Conservation (phyloP, 2,329 filamentous ascomycete genomes). For the Penicillium brevicompactum region DNA sequence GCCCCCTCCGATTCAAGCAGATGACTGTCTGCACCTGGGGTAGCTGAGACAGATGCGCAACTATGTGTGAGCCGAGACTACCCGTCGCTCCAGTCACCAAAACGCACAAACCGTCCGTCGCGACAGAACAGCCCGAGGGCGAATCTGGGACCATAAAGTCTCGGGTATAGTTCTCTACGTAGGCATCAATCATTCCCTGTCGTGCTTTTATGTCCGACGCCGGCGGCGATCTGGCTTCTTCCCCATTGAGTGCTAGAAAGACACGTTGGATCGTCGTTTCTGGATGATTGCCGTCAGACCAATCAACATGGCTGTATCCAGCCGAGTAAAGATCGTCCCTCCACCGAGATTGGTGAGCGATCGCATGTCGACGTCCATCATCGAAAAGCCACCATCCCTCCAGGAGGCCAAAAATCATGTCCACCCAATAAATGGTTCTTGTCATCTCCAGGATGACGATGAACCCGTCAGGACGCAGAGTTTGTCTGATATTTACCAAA, state of each 20-base stretch:
- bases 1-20: slow-evolving; percentile 50
- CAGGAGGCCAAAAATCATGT: slow-evolving; percentile 41
- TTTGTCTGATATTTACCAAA: slow-evolving; percentile 20
- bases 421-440: slow-evolving; percentile 16
- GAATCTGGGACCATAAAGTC: background rate
- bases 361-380: slow-evolving; percentile 35
- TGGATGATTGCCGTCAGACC: slow-evolving; percentile 33
- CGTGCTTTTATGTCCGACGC: background rate
- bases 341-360: slow-evolving; percentile 19
- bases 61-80: slow-evolving; percentile 44
- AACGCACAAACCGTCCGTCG: background rate
- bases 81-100: slow-evolving; percentile 47
- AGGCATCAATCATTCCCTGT: background rate
- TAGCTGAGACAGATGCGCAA: slow-evolving; percentile 38
- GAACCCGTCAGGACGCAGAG: slow-evolving; percentile 32
- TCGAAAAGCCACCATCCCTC: slow-evolving; percentile 46
- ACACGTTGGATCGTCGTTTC: slow-evolving; percentile 28
- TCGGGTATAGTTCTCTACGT: background rate
- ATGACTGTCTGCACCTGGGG: slow-evolving; percentile 37
- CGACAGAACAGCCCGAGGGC: background rate
- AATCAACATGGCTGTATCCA: slow-evolving; percentile 36
- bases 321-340: slow-evolving; percentile 29
- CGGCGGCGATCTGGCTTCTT: background rate
- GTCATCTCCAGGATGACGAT: slow-evolving; percentile 24
- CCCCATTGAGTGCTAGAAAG: slow-evolving; percentile 22